Conservation (phyloP, 495 filamentous ascomycete species). For the Xylaria curta region DNA sequence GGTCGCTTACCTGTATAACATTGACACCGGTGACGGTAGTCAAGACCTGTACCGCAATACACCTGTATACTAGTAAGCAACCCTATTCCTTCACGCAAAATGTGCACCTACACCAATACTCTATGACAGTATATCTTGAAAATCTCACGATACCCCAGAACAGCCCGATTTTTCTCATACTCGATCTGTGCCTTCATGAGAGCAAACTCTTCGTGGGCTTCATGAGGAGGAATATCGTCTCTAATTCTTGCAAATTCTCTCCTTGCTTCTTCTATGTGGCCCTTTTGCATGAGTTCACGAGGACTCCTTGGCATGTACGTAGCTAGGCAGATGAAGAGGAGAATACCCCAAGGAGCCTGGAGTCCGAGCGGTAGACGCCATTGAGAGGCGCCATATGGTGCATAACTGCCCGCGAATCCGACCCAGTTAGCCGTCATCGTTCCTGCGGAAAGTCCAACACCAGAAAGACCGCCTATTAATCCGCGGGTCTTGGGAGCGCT, state of each 20-base stretch:
- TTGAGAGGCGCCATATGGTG: slow-evolving; percentile 59
- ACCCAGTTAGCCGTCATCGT: slow-evolving; percentile 67
- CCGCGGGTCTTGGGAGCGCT: slow-evolving; percentile 60
- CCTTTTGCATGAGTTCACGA: slow-evolving; percentile 60
- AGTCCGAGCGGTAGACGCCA: slow-evolving; percentile 65
- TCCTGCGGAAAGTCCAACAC: slow-evolving; percentile 64
- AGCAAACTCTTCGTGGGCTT: slow-evolving; percentile 60
- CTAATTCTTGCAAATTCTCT: slow-evolving; percentile 58
- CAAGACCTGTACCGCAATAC: slow-evolving; percentile 65
- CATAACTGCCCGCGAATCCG: slow-evolving; percentile 62
- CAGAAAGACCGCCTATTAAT: slow-evolving; percentile 64
- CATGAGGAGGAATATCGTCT: slow-evolving; percentile 53
- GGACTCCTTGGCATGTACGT: slow-evolving; percentile 68
- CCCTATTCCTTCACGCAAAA: background rate
- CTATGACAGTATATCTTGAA: slow-evolving; percentile 59
- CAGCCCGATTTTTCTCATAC: slow-evolving; percentile 64
- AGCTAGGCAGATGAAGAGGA: slow-evolving; percentile 61
- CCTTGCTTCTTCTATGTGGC: slow-evolving; percentile 57
- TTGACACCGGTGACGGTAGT: slow-evolving; percentile 64
- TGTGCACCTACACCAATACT: slow-evolving; percentile 47
- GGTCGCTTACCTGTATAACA: slow-evolving; percentile 18
- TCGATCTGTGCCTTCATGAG: slow-evolving; percentile 65
- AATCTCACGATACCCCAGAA: slow-evolving; percentile 59
- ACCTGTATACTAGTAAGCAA: slow-evolving; percentile 26
- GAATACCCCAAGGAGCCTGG: slow-evolving; percentile 65